Percentiles rank a stretch among this genome's conserved stretches.
Evolutionary conservation across 2,329 filamentous ascomycete genomes (phyloP).

Genomic region (Helicocarpus griseus): DNA sequence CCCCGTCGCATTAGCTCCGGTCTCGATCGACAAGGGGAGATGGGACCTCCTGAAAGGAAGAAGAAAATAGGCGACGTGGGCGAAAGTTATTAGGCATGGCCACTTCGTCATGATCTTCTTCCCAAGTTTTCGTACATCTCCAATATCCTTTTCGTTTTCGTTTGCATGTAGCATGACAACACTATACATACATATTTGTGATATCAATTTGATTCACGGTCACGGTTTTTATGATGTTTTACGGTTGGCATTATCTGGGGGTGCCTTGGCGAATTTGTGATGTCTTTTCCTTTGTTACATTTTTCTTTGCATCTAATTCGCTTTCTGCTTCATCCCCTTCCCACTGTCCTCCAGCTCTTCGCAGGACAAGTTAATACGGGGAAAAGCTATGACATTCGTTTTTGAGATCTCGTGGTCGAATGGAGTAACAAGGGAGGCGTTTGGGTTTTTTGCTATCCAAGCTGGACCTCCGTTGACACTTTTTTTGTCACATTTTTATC

Average conservation of each 20-base stretch:
- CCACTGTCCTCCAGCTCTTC: not conserved
- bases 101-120: constrained; percentile 7
- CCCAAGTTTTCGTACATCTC: constrained; percentile 7
- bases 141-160: constrained; percentile 4
- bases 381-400: not conserved
- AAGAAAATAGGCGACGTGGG: constrained; percentile 46
- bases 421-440: not conserved
- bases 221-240: constrained; percentile 1
- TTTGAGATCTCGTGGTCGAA: not conserved
- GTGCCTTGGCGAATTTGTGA: constrained; percentile 6
- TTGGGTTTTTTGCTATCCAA: no score
- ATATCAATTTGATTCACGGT: constrained; percentile 4
- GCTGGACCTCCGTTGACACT: no score
- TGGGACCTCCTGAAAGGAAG: constrained; percentile 39
- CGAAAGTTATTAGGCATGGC: constrained; percentile 43
- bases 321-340: not conserved
- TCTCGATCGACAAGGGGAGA: constrained; percentile 28
- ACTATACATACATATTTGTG: constrained; percentile 13
- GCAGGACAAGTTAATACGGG: not conserved
- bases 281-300: constrained; percentile 1
- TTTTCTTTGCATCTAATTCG: not conserved
- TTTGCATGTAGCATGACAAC: constrained; percentile 12
- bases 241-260: constrained; percentile 1
- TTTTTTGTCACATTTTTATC: not conserved
- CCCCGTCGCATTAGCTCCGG: constrained; percentile 32